Base-by-base conservation (phyloP, 164 flowering plant species). In the Protea cynaroides region DNA sequence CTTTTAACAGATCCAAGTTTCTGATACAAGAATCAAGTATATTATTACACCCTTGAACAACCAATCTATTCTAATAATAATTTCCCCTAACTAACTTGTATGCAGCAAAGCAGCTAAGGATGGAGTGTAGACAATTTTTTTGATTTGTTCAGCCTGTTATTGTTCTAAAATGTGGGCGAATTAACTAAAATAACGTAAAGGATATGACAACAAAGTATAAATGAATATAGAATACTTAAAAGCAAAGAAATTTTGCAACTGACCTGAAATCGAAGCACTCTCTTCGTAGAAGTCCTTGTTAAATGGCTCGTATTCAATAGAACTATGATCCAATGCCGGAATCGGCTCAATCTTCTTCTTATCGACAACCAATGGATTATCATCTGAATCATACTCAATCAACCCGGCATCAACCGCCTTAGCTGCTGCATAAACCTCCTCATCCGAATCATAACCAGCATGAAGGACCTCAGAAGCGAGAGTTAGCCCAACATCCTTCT, bases 341-440 rank as follows among this genome's bases (percentile, higher is more conserved):
- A 94, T 85, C 1, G 99, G 99, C 77, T 91, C 99, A 55, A 94
- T 91, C 75, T 80, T 91, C 86, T 70, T 91, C 83, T 73, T 94
- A 63, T 94, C 99, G 25, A 82, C 1, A 19, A 94, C 79, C 25
- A 94, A 40, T 0, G 91, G 90, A 79, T 91, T 94, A 76, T 94
- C 99, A 72, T 94, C 99, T 0, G 89, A 83, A 78, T 94, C 97
- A 71, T 94, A 94, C 78, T 94, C 97, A 64, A 94, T 8, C 89
- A 81, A 17, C 17, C 99, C 99, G 0, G 96, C 96, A 71, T 94
- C 99, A 57, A 94, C 96, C 0, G 99, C 99, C 79, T 94, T 91
- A 0, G 99, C 99, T 0, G 96, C 97, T 0, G 97, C 97, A 60
- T 94, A 94, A 56, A 94, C 99, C 83, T 94, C 99, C 80, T 91